These are phyloP conservation scores for Blechomonas ayalai DNA, from an alignment of 208 protist genomes.

Conservation along the genomic window DNA sequence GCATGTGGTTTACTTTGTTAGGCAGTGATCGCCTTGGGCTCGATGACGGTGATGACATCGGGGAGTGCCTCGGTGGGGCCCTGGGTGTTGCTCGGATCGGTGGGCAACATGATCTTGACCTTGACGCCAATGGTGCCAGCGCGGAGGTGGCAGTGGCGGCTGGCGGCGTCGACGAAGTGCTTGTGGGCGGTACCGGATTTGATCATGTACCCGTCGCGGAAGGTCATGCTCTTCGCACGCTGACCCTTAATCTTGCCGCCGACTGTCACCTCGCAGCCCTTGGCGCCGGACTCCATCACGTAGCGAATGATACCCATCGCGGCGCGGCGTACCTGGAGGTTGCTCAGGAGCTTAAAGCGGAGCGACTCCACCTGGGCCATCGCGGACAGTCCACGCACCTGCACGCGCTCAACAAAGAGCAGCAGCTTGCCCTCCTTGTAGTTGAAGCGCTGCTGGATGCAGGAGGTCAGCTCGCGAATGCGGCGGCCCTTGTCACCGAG, in stretches of 20 bases:
- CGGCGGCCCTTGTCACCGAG: conserved; percentile 96
- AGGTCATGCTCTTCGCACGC: conserved; percentile 99
- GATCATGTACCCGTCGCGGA: conserved; percentile 99
- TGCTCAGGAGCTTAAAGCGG: conserved; percentile 97
- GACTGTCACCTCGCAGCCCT: conserved; percentile 98
- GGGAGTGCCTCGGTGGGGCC: conserved; percentile 53
- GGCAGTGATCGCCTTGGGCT: conserved; percentile 45
- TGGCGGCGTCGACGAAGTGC: conserved; percentile 93
- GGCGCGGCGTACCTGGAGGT: conserved; percentile 97
- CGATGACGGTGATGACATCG: conserved; percentile 76
- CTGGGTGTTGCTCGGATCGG: conserved; percentile 71
- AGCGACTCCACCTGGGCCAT: conserved; percentile 98
- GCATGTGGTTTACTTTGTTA: no score
- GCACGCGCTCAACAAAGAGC: conserved; percentile 96
- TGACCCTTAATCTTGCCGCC: conserved; percentile 99
- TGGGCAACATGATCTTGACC: conserved; percentile 99
- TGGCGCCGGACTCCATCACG: conserved; percentile 98
- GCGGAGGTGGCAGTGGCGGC: conserved; percentile 96
- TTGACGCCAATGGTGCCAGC: conserved; percentile 98
- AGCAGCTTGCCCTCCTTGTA: conserved; percentile 94
- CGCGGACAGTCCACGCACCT: conserved; percentile 96
- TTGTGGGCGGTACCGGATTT: conserved; percentile 93
- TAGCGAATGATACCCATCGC: conserved; percentile 98
- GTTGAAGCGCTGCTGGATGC: conserved; percentile 98
- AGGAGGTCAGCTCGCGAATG: conserved; percentile 97